Base-by-base conservation (phyloP, 352 stramenopile species). In the Halophytophthora polymorphica region DNA sequence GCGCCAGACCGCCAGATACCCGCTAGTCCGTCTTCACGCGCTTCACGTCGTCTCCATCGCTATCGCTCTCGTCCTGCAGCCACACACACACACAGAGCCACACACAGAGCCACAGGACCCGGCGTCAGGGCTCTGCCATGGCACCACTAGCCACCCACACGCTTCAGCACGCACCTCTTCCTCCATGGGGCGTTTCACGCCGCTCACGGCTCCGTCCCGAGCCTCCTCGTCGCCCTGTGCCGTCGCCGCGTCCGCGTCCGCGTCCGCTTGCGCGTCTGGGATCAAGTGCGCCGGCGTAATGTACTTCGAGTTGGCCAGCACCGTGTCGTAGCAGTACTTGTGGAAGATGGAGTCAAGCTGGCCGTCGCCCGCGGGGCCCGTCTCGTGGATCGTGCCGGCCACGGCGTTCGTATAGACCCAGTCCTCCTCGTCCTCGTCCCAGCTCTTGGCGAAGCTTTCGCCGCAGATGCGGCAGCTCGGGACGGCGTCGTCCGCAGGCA, bases 381-480 rank as follows among this genome's bases (percentile, higher is more conserved):
- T 63, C 40, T 88, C 67, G 51, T 89, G 76, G 40, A 94, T 88
- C 43, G 69, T 83, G 8, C 76, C 84, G n/a, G 77, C 61, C 22
- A 94, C 77, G 1, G 84, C 84, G 51, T 94, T 94, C 53, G 78
- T 92, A 61, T 95, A 95, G 83, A 95, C 90, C 84, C 84, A 95
- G 25, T 95, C 84, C 45, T 95, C 84, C 39, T 95, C 84, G 25
- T 95, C 84, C 79, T 95, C 84, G 36, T 93, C 77, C 80, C 81
- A 95, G 56, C 80, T 89, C 54, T 86, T 91, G 0, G 64, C 64
- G 53, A 95, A 93, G 47, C 75, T 77, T 46, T 95, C 84, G 11
- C 84, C 84, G 53, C 84, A 95, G 28, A 95, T 95, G 17, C 76
- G 73, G 58, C 84, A 95, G 21, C 71, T 71, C n/a, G 83, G 92